Base-by-base conservation (phyloP, 257 asterid genomes). In the Solanum chiquidenum region DNA sequence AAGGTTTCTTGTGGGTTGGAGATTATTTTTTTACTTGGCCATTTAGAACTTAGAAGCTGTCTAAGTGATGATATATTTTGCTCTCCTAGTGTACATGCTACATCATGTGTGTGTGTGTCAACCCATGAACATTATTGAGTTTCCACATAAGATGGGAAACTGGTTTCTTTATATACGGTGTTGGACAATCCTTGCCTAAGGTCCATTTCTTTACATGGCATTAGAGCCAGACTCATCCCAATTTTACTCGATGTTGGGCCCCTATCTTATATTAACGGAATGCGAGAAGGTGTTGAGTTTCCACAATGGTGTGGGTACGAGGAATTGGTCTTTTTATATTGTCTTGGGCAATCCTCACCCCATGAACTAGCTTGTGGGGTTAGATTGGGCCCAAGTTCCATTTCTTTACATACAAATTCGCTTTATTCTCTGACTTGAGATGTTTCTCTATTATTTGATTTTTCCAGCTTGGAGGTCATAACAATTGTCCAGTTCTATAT, bases 401-500 rank as follows among this genome's bases (percentile, higher is more conserved):
- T 33, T 73, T 73, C 14, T 5, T 73, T 35, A 1, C 80, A 4
- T 34, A 18, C 44, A 80, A 16, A 10, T 82, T 49, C 69, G 0
- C 69, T 29, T 34, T 82, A 37, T 80, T 46, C 69, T 80, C 85
- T 82, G 66, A 44, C 44, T 49, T 49, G 85, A 82, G 85, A 49
- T 82, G 69, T 29, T 49, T 29, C 68, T 49, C 42, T 49, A 9
- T 20, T 38, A 29, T 82, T 82, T 82, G 44, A 82, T 44, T 86
- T 44, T n/a, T 33, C 86, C 94, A 96, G 99, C 93, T 94, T 25
- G 99, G 98, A 76, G 97, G 92, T 86, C 94, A 88, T 52, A 77
- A 90, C 83, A 87, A 76, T 23, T 85, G 90, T 90, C 92, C 93
- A 74, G 89, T 88, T 84, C 88, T 93, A 88, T 96, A 92, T 85